These are phyloP conservation scores for Nitzschia palea DNA, from an alignment of 108 stramenopile species.

Conservation along the genomic window DNA sequence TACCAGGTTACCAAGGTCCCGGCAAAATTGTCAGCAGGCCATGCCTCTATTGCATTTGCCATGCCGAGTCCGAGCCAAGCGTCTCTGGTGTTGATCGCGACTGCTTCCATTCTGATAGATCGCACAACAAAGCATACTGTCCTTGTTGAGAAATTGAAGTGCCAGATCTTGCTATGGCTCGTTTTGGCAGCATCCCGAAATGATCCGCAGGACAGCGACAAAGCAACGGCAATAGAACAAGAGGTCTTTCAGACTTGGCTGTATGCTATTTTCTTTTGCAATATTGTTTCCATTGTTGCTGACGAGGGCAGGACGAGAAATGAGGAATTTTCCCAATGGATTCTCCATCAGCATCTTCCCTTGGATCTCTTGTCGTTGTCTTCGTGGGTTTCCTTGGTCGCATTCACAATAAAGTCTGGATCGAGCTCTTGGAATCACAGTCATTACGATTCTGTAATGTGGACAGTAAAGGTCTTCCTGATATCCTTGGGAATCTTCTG, in stretches of 20 bases:
- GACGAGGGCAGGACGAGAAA: not conserved
- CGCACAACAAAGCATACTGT: not conserved
- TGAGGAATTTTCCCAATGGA: not conserved
- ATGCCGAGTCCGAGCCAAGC: not conserved
- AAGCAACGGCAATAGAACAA: not conserved
- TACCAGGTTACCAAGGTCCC: no score
- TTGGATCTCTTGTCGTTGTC: slow-evolving; percentile 7
- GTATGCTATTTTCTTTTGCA: slow-evolving; percentile 14
- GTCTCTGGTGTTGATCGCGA: slow-evolving; percentile 12
- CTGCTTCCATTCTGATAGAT: slow-evolving; percentile 23
- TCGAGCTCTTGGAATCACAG: not conserved
- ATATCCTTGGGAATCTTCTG: slow-evolving; percentile 1
- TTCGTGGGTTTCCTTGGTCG: slow-evolving; percentile 15
- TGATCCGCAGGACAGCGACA: not conserved
- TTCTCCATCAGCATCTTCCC: not conserved
- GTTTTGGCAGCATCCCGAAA: not conserved
- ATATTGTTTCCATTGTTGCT: slow-evolving; percentile 5
- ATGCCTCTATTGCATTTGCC: no score
- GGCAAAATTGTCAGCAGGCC: no score
- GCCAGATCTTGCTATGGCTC: slow-evolving; percentile 19
- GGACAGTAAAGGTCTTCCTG: not conserved
- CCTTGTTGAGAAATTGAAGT: not conserved
- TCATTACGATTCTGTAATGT: not conserved
- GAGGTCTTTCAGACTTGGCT: slow-evolving; percentile 14
- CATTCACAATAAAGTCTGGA: not conserved